Base-by-base conservation (phyloP, 805 yeast species). In the Pichia eremophila region DNA sequence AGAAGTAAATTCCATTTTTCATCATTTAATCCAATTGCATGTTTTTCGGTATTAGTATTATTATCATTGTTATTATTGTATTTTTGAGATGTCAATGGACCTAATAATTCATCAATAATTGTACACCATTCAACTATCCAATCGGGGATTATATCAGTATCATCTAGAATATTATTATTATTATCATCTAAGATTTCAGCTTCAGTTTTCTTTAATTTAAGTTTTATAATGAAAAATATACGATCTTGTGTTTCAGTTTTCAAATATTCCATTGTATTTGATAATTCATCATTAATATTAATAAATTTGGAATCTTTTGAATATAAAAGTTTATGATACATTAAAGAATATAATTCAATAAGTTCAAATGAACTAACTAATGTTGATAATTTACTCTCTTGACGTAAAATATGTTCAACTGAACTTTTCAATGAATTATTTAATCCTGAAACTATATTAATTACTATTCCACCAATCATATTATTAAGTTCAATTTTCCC, bases 121-220 rank as follows among this genome's bases (percentile, higher is more conserved):
- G 77, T 67, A 43, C 83, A 72, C 54, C 82, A 79, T n/a, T 78
- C 82, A 43, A 75, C 68, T 22, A 85, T 66, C 89, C 95, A 90
- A 50, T 85, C 95, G 0, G 97, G 96, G 5, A 95, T 81, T 51
- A 82, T 77, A 25, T 59, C 47, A 22, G 85, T 67, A 51, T 86
- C 73, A 45, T 68, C 61, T 17, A 73, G 51, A n/a, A 25, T 40
- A 6, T 41, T 17, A 2, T 14, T 15, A 19, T 25, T 49, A 17
- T 44, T 49, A 2, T n/a, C 51, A 37, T 62, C 61, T 47, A 69
- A 57, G 57, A 65, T 15, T 57, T 65, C 59, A 1, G 58, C 53
- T 47, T 59, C 62, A 11, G 59, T 52, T 17, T 68, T 66, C 22
- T 64, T 64, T 35, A 72, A 56, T 43, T 67, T 69, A n/a, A 64